Evolutionary conservation across 2,329 filamentous ascomycete genomes (phyloP), one percentile per base, ranked within the genome.

Genomic region (Penicillium freii): DNA sequence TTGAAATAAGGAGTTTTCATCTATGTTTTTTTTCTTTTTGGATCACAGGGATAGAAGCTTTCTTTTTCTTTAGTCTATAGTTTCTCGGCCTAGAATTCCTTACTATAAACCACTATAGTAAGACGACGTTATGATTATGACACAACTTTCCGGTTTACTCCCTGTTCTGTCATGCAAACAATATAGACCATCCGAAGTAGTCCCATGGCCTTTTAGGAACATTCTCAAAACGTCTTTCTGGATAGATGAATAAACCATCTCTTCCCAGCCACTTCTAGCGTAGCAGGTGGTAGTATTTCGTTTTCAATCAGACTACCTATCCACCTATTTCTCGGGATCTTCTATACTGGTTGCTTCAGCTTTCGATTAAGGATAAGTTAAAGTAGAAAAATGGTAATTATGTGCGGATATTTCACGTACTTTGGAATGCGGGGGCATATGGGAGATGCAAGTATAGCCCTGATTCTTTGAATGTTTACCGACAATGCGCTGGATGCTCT

Each of bases 351-450:
- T 36, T n/a, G 3, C 3, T 9, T 8, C 1, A n/a, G 3, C 4
- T 10, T 39, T 39, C n/a, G n/a, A 39, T 21, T 9, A 19, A 39
- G n/a, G 10, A 27, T 27, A 27, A n/a, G n/a, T n/a, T 19, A 4
- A 42, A 17, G 13, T 42, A 17, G 19, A 8, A 42, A 42, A 3
- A 42, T 17, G 36, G 9, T 39, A 11, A 21, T 39, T 39, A 39
- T 19, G n/a, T 5, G 19, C 5, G 19, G 19, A 54, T 31, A 21
- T 38, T 29, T 38, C 40, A 17, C 21, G 19, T 33, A 51, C 36
- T 23, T 69, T 62, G 58, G 69, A 66, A 64, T 67, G 63, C 64
- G 61, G 57, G 71, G 63, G 64, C 25, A 19, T 29, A 43, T 27
- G 17, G 23, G 63, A 54, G 52, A 58, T 52, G 53, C 48, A 57